Conservation (phyloP, 1,284 basidiomycete genomes). For the Prillingera fragicola region DNA sequence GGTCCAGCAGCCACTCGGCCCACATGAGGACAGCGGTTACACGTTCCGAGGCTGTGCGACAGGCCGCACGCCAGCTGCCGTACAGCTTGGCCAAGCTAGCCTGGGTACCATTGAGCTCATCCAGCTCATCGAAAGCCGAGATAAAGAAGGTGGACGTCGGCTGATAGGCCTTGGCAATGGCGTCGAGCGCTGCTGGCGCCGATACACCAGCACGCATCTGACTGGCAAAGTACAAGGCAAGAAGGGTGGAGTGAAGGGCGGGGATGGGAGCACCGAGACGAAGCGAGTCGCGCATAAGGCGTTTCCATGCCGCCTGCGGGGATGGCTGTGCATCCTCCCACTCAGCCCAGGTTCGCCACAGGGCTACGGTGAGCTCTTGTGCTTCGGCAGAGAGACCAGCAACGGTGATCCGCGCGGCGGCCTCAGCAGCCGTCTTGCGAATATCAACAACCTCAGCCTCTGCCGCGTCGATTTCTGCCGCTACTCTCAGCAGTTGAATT, state of each 20-base stretch:
- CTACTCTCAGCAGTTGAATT: constrained; percentile 27
- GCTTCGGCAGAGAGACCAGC: constrained; percentile 12
- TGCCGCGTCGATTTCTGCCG: constrained; percentile 15
- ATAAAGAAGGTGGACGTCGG: constrained; percentile 22
- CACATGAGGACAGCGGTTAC: constrained; percentile 25
- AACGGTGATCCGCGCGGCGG: constrained; percentile 15
- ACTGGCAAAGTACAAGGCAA: constrained; percentile 17
- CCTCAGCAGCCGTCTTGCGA: constrained; percentile 19
- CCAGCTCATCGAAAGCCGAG: constrained; percentile 21
- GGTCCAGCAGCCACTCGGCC: constrained; percentile 23
- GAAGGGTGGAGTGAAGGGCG: constrained; percentile 21
- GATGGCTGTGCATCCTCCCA: constrained; percentile 12
- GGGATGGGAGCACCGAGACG: constrained; percentile 16
- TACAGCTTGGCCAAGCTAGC: constrained; percentile 23
- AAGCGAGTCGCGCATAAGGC: constrained; percentile 21
- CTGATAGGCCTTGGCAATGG: constrained; percentile 18
- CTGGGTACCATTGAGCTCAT: constrained; percentile 8
- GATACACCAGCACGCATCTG: constrained; percentile 3
- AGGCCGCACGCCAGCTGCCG: constrained; percentile 23
- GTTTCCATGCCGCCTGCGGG: constrained; percentile 16
- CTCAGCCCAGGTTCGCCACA: constrained; percentile 28
- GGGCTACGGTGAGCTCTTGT: constrained; percentile 9
- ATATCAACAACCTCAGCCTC: constrained; percentile 2
- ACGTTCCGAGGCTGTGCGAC: constrained; percentile 12
- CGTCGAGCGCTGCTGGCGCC: constrained; percentile 3